Base-by-base conservation (phyloP, 345 rosid genomes). In the Dipteronia dyeriana region DNA sequence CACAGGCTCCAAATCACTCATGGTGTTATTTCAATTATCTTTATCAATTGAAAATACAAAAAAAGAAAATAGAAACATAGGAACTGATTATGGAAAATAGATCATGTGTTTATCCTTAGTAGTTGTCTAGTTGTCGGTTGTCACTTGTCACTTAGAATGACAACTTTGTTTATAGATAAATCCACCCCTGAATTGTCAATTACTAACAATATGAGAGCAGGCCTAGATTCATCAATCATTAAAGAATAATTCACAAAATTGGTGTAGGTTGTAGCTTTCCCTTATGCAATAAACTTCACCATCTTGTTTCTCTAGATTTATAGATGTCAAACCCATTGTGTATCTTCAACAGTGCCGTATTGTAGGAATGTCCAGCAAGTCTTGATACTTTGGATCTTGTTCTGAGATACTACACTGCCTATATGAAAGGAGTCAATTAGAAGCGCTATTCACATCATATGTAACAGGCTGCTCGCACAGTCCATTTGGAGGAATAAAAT, bases 211-310 rank as follows among this genome's bases (percentile, higher is more conserved):
- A 49, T 4, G 13, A 53, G 43, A 51, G 17, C n/a, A 17, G 7
- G 9, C 29, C 25, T 49, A 70, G 41, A 70, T 26, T 7, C 22
- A 16, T 26, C 53, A 51, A 70, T 16, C 19, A 70, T 70, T 70
- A 39, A 70, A 70, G 23, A 69, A 17, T 23, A 70, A 70, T n/a
- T n/a, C 51, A 9, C 23, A 20, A 67, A 67, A 67, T 67, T 4
- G 26, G 45, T 43, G 53, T 17, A 67, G 9, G 13, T 3, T 51
- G 61, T 54, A 49, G 51, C 51, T 72, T 69, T 8, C 14, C 43
- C 43, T 12, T 3, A 29, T 25, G 9, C 23, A 20, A 53, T 13
- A 31, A 45, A 14, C 17, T 45, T n/a, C 51, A 7, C 72, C 12
- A 12, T 17, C 45, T 7, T 19, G 20, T 65, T 16, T 31, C 45